phyloP scores from a whole-genome alignment of 176 grass and related monocot genomes.

The Carex parvula region DNA sequence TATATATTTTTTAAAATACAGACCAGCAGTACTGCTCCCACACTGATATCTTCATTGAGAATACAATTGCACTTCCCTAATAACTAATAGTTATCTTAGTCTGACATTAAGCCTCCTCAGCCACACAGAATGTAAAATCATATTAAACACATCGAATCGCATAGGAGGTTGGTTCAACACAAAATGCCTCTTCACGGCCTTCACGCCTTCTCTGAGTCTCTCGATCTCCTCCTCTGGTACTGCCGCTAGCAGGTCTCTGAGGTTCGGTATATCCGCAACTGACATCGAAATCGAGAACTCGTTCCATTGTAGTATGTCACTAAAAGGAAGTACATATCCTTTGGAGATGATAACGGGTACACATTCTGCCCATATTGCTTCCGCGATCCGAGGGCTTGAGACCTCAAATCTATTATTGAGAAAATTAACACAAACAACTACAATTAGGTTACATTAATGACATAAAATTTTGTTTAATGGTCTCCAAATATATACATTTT shows the following conservation, averaged over 20 bases:
- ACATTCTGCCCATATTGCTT: conserved; percentile 69
- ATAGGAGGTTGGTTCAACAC: conserved; percentile 41
- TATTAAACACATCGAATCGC: conserved; percentile 65
- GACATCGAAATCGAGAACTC: conserved; percentile 58
- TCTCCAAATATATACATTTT: background rate
- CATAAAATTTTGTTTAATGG: background rate
- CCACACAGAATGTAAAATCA: conserved; percentile 81
- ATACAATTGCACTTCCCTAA: background rate
- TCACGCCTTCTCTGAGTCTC: conserved; percentile 38
- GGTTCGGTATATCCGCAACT: conserved; percentile 39
- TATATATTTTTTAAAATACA: too few species aligned
- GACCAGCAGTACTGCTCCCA: too few species aligned
- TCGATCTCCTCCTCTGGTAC: conserved; percentile 48
- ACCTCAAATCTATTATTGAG: conserved; percentile 37
- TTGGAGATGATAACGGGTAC: conserved; percentile 52
- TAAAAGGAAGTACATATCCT: conserved; percentile 54
- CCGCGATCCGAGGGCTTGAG: conserved; percentile 55
- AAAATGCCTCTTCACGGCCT: conserved; percentile 58
- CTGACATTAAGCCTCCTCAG: conserved; percentile 65
- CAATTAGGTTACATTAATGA: background rate
- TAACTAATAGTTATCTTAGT: background rate
- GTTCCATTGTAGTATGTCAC: conserved; percentile 63
- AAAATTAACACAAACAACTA: too few species aligned
- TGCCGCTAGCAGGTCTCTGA: conserved; percentile 43
- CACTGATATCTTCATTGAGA: background rate